Percentiles rank a stretch among this genome's conserved stretches.
phyloP scores from a whole-genome alignment of 2,329 filamentous ascomycete genomes.

The Domatiomyces catenatus region DNA sequence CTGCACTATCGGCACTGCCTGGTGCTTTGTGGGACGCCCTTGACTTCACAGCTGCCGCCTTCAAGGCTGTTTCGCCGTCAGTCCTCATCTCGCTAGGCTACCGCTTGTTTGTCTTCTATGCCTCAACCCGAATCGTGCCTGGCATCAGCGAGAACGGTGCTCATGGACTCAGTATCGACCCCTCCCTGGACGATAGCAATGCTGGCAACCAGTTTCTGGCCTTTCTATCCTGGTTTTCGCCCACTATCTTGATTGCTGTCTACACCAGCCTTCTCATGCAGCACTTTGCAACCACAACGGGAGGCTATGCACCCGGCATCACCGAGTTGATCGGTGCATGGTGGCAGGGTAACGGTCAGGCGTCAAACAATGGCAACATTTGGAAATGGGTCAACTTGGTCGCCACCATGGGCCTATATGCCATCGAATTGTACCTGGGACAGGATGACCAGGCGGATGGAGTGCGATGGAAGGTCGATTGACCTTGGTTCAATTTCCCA shows the following conservation, averaged over 20 bases:
- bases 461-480: constrained; percentile 89
- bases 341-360: constrained; percentile 59
- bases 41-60: constrained; percentile 74
- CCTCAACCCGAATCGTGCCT: constrained; percentile 87
- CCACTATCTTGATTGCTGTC: constrained; percentile 83
- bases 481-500: constrained; percentile 21
- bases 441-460: constrained; percentile 61
- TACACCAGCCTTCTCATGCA: constrained; percentile 93
- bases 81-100: constrained; percentile 92
- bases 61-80: constrained; percentile 88
- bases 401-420: constrained; percentile 77
- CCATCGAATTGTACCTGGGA: constrained; percentile 75
- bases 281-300: constrained; percentile 66
- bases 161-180: constrained; percentile 66
- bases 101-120: constrained; percentile 87
- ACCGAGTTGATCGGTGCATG: constrained; percentile 52
- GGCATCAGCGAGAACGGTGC: constrained; percentile 79
- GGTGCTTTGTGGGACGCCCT: constrained; percentile 69
- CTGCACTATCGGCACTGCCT: constrained; percentile 69
- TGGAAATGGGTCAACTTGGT: constrained; percentile 92
- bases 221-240: constrained; percentile 83
- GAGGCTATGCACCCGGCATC: constrained; percentile 29
- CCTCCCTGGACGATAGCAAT: constrained; percentile 70
- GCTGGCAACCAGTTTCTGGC: constrained; percentile 65
- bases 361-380: constrained; percentile 67